These are phyloP conservation scores for Rhizopogon sp. DNA, from an alignment of 768 basidiomycete species.

Conservation along the genomic window DNA sequence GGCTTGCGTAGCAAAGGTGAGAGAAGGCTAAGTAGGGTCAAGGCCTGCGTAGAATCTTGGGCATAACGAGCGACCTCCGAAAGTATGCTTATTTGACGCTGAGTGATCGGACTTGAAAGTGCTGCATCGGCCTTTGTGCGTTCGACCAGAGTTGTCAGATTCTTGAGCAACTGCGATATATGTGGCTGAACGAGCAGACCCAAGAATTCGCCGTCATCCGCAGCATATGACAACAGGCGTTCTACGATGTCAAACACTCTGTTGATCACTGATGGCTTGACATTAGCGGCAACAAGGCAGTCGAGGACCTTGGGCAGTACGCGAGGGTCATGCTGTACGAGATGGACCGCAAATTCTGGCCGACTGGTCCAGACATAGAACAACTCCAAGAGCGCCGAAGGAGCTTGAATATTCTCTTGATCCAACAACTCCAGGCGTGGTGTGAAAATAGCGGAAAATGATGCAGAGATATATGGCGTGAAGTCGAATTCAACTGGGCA, in stretches of 20 bases:
- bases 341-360: constrained; percentile 49
- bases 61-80: constrained; percentile 76
- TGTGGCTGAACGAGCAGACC: constrained; percentile 62
- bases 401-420: constrained; percentile 86
- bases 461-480: constrained; percentile 56
- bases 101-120: constrained; percentile 60
- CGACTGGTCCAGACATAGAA: constrained; percentile 73
- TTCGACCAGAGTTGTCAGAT: constrained; percentile 66
- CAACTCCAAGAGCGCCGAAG: constrained; percentile 83
- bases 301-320: constrained; percentile 76
- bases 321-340: constrained; percentile 64
- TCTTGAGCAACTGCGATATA: constrained; percentile 63
- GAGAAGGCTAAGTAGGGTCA: constrained; percentile 41
- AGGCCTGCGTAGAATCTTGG: constrained; percentile 62
- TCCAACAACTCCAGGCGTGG: constrained; percentile 75
- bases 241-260: constrained; percentile 86
- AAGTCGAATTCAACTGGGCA: constrained; percentile 73
- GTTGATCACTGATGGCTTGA: constrained; percentile 80
- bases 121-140: constrained; percentile 45
- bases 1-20: constrained; percentile 78
- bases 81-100: constrained; percentile 79
- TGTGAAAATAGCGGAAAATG: constrained; percentile 70
- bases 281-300: constrained; percentile 76
- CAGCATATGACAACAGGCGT: constrained; percentile 52
- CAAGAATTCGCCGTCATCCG: constrained; percentile 43